Conservation (phyloP, 2,329 filamentous ascomycete genomes). For the Botrytis cinerea region DNA sequence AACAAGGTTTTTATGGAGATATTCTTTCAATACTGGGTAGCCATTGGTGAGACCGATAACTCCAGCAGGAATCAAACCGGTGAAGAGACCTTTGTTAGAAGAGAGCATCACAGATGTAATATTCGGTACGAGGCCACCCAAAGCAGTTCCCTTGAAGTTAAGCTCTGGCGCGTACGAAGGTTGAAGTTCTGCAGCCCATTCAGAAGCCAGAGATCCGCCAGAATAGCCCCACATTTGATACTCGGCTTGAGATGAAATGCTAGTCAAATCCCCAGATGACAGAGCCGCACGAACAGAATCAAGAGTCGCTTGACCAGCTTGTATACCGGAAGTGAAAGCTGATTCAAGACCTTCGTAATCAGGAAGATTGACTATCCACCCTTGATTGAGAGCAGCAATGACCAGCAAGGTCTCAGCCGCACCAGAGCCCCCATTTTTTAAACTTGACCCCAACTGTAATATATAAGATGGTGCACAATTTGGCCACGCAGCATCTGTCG, state of each 20-base stretch:
- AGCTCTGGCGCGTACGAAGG: conserved; percentile 55
- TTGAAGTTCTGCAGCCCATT: conserved; percentile 55
- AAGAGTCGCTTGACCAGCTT: conserved; percentile 29
- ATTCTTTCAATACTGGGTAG: conserved; percentile 15
- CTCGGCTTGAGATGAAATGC: conserved; percentile 1
- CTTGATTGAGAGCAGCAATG: conserved; percentile 22
- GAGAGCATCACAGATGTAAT: conserved; percentile 43
- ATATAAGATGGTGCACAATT: conserved; percentile 46
- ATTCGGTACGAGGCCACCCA: conserved; percentile 52
- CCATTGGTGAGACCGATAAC: conserved; percentile 26
- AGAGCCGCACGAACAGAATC: conserved; percentile 33
- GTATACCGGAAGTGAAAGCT: conserved; percentile 26
- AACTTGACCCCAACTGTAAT: conserved; percentile 16
- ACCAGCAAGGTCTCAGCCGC: conserved; percentile 32
- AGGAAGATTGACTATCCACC: conserved; percentile 31
- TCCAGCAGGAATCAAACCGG: conserved; percentile 36
- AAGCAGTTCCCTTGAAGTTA: conserved; percentile 49
- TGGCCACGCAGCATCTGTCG: conserved; percentile 45
- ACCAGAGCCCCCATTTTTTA: conserved; percentile 40
- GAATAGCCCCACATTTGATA: conserved; percentile 55
- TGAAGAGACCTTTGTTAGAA: conserved; percentile 41
- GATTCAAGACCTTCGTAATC: conserved; percentile 33
- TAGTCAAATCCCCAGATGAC: not conserved
- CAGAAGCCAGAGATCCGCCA: conserved; percentile 54
- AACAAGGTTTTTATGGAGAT: conserved; percentile 28